A percentile compares a stretch with the other conserved stretches of the same genome.
phyloP scores from a whole-genome alignment of 2,329 filamentous ascomycete genomes.

The Colletotrichum chrysophilum region DNA sequence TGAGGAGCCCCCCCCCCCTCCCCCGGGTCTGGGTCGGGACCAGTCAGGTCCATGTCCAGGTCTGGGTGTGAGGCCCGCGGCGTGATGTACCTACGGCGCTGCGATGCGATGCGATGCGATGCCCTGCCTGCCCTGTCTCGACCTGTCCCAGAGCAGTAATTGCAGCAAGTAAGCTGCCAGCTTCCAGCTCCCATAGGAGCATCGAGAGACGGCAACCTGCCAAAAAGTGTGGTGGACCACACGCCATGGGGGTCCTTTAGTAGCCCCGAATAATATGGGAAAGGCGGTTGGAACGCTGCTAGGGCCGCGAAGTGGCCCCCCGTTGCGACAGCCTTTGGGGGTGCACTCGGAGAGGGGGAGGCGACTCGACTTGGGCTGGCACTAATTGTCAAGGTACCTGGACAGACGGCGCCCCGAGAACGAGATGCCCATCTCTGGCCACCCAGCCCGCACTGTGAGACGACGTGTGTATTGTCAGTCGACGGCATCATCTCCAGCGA shows the following conservation, averaged over 20 bases:
- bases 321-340: neutral
- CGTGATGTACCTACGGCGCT: neutral
- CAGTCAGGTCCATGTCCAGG: neutral
- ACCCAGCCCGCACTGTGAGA: neutral
- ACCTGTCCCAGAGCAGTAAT: neutral
- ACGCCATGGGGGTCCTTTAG: constrained; percentile 1
- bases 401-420: neutral
- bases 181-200: neutral
- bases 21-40: neutral
- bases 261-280: neutral
- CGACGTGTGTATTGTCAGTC: neutral
- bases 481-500: neutral
- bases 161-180: neutral
- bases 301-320: neutral
- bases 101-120: constrained; percentile 4
- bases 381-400: neutral
- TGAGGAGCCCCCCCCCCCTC: neutral
- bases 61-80: constrained; percentile 1
- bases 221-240: constrained; percentile 13
- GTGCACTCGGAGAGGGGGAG: neutral
- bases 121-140: neutral
- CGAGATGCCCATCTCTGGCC: neutral
- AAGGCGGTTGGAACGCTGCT: constrained; percentile 2
- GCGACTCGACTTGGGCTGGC: neutral
- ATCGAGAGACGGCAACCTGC: neutral